Conservation (phyloP, 1,284 basidiomycete species). For the Mycocalia duriaeana region DNA sequence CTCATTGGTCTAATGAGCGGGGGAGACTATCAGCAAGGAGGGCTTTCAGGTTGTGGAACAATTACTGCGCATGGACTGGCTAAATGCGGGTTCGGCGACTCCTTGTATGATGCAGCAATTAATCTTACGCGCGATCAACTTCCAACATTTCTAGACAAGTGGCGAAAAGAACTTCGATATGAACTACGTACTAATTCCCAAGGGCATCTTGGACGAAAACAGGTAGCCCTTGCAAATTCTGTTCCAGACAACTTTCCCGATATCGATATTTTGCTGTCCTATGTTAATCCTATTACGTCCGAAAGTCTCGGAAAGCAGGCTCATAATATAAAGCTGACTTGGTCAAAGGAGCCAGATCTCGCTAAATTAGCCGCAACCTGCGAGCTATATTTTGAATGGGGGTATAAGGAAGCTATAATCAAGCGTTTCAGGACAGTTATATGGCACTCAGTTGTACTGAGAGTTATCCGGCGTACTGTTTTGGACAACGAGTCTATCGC, state of each 20-base stretch:
- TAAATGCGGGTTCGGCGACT: slow-evolving; percentile 65
- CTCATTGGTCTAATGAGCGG: slow-evolving; percentile 84
- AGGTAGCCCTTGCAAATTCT: slow-evolving; percentile 52
- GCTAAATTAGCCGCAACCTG: slow-evolving; percentile 71
- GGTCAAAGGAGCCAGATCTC: slow-evolving; percentile 66
- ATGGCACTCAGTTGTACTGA: slow-evolving; percentile 64
- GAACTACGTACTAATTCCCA: slow-evolving; percentile 72
- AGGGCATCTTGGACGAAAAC: slow-evolving; percentile 57
- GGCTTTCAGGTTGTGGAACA: slow-evolving; percentile 58
- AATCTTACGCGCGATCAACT: slow-evolving; percentile 44
- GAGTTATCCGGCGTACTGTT: slow-evolving; percentile 57
- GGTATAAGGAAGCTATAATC: slow-evolving; percentile 70
- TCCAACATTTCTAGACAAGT: slow-evolving; percentile 49
- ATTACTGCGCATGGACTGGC: slow-evolving; percentile 66
- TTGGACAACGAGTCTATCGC: slow-evolving; percentile 36
- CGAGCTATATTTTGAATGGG: slow-evolving; percentile 89
- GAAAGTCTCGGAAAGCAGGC: slow-evolving; percentile 45
- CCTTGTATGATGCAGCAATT: slow-evolving; percentile 59
- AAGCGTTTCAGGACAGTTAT: slow-evolving; percentile 75
- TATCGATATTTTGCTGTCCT: slow-evolving; percentile 66
- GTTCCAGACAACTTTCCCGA: slow-evolving; percentile 64
- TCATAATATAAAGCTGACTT: slow-evolving; percentile 34
- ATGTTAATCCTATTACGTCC: slow-evolving; percentile 72
- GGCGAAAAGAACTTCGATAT: slow-evolving; percentile 59
- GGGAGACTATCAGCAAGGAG: slow-evolving; percentile 83